Conservation (phyloP, 305 asterid species). For the Rubia peregrina region DNA sequence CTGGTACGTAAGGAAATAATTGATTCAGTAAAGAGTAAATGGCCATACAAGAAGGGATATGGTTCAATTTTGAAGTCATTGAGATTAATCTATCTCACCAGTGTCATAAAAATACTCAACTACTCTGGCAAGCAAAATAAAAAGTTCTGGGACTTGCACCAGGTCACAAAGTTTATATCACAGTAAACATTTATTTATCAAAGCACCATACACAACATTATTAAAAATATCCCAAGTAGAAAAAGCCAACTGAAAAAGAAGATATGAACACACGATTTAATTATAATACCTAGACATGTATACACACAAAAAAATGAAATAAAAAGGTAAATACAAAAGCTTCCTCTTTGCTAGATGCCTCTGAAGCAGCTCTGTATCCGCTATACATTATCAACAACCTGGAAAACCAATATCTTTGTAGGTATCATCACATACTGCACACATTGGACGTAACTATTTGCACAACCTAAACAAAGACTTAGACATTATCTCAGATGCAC, state of each 20-base stretch:
- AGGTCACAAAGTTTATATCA: not conserved
- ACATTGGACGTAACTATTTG: constrained; percentile 55
- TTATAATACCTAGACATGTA: too few relatives aligned
- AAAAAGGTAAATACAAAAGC: constrained; percentile 45
- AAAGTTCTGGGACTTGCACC: not conserved
- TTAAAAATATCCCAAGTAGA: not conserved
- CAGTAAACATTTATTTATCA: constrained; percentile 7
- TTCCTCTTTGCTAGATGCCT: constrained; percentile 91
- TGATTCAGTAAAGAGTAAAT: not conserved
- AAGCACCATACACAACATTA: constrained; percentile 1
- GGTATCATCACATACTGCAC: constrained; percentile 73
- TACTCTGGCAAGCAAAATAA: not conserved
- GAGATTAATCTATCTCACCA: not conserved
- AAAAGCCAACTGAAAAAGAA: too few relatives aligned
- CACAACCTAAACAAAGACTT: constrained; percentile 51
- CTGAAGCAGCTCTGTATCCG: constrained; percentile 75
- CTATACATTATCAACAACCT: constrained; percentile 80
- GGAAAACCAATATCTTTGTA: constrained; percentile 73
- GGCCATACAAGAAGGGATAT: not conserved
- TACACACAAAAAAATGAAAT: too few relatives aligned
- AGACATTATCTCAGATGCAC: constrained; percentile 2
- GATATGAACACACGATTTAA: too few relatives aligned
- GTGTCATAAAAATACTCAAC: not conserved
- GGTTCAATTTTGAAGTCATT: not conserved
- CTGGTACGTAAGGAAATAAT: not conserved